Percentiles rank a stretch among this genome's conserved stretches.
These are phyloP conservation scores for Backusella australiensis DNA, from an alignment of 192 early-diverging fungal species.

Conservation along the genomic window DNA sequence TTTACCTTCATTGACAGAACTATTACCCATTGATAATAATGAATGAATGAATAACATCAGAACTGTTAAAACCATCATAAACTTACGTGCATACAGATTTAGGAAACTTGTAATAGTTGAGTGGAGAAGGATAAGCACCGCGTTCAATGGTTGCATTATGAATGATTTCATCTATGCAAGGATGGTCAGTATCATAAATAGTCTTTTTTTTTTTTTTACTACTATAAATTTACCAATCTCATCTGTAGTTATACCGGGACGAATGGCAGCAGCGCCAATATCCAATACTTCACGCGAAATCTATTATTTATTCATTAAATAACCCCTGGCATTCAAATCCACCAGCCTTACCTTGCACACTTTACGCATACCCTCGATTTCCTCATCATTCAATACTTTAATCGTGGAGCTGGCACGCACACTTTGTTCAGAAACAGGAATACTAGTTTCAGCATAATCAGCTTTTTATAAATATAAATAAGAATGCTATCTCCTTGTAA, in stretches of 20 bases:
- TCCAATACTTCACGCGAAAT: slow-evolving; percentile 89
- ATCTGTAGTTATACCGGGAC: slow-evolving; percentile 90
- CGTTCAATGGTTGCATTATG: slow-evolving; percentile 94
- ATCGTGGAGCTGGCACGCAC: slow-evolving; percentile 64
- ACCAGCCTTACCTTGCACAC: slow-evolving; percentile 64
- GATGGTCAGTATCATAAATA: background rate
- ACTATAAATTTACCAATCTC: slow-evolving; percentile 60
- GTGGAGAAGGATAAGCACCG: slow-evolving; percentile 94
- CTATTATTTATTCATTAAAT: slow-evolving; percentile 32
- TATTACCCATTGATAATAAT: slow-evolving; percentile 7
- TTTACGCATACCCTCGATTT: slow-evolving; percentile 78
- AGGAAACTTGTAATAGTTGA: slow-evolving; percentile 96
- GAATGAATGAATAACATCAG: background rate
- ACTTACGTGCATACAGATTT: slow-evolving; percentile 91
- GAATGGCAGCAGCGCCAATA: slow-evolving; percentile 73
- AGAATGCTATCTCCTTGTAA: background rate
- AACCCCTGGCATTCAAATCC: background rate
- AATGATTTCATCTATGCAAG: slow-evolving; percentile 74
- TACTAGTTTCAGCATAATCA: slow-evolving; percentile 58
- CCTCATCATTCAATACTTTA: slow-evolving; percentile 61
- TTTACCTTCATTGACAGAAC: slow-evolving; percentile 43
- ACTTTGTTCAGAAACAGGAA: slow-evolving; percentile 70
- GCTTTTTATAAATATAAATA: slow-evolving; percentile 35
- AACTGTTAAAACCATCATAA: background rate
- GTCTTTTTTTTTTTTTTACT: background rate